Evolutionary conservation across 2,329 filamentous ascomycete genomes (phyloP).

Genomic region (Thielaviopsis ethacetica): DNA sequence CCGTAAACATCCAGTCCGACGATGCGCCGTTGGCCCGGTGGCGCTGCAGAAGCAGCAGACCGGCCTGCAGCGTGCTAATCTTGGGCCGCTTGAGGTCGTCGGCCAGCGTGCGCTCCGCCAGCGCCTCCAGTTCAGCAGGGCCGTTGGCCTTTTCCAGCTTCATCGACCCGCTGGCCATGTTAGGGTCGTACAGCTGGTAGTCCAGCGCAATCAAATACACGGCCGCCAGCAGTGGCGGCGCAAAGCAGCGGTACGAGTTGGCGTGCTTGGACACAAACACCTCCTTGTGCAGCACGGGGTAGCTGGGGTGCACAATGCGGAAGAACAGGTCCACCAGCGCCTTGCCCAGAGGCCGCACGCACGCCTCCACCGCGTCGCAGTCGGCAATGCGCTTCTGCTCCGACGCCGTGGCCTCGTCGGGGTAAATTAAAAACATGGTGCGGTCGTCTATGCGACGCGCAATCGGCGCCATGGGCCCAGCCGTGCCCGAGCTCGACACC

Average conservation of each 20-base stretch:
- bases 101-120: conserved; percentile 20
- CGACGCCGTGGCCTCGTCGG: conserved; percentile 20
- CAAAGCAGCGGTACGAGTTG: conserved; percentile 33
- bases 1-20: conserved; percentile 20
- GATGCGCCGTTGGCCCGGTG: conserved; percentile 18
- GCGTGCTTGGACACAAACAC: conserved; percentile 36
- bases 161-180: conserved; percentile 19
- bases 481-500: background rate
- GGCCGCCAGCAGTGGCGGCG: conserved; percentile 31
- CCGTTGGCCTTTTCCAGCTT: conserved; percentile 23
- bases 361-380: conserved; percentile 35
- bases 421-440: conserved; percentile 22
- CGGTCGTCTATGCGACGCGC: conserved; percentile 21
- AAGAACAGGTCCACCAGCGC: conserved; percentile 44
- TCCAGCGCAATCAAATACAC: conserved; percentile 35
- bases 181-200: conserved; percentile 32
- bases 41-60: conserved; percentile 25
- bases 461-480: conserved; percentile 13
- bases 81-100: conserved; percentile 24
- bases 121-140: conserved; percentile 18
- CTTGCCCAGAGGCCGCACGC: conserved; percentile 30
- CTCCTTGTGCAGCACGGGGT: conserved; percentile 35
- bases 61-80: conserved; percentile 27
- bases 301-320: conserved; percentile 33
- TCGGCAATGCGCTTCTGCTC: conserved; percentile 25